Evolutionary conservation across 768 basidiomycete species (phyloP).

Genomic region (Mycena vitilis): DNA sequence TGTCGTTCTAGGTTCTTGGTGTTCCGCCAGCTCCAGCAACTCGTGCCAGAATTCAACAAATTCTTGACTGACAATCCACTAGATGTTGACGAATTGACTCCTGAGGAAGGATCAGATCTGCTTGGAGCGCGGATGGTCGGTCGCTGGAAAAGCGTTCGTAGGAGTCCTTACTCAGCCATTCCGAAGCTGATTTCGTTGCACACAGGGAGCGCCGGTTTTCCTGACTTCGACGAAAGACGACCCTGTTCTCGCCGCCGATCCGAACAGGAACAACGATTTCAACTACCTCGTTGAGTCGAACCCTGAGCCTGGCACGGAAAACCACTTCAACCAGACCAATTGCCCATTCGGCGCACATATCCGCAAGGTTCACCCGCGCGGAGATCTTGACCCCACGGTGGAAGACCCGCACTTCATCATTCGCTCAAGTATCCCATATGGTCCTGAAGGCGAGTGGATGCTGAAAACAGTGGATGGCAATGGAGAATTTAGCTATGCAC

Average conservation of each 20-base stretch:
- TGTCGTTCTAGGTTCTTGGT: constrained; percentile 18
- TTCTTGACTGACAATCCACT: constrained; percentile 40
- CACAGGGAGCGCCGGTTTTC: constrained; percentile 49
- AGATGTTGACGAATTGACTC: constrained; percentile 29
- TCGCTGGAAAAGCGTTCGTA: constrained; percentile 47
- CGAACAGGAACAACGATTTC: constrained; percentile 46
- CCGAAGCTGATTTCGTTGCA: neutral
- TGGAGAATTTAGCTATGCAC: too few relatives aligned
- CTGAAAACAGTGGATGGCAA: rapidly evolving
- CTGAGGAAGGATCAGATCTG: constrained; percentile 42
- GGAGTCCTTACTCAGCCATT: neutral
- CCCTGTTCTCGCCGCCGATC: constrained; percentile 36
- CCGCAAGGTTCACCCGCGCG: constrained; percentile 46
- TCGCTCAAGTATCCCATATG: constrained; percentile 50
- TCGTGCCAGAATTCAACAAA: constrained; percentile 46
- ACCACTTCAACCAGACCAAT: constrained; percentile 36
- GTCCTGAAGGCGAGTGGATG: constrained; percentile 31
- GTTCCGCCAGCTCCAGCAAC: constrained; percentile 46
- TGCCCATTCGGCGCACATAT: constrained; percentile 49
- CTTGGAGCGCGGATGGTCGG: constrained; percentile 49
- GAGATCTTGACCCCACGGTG: constrained; percentile 30
- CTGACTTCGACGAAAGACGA: constrained; percentile 43
- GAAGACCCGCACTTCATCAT: constrained; percentile 42
- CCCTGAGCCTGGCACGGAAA: constrained; percentile 34
- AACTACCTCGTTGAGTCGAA: constrained; percentile 35